A percentile compares a stretch with the other conserved stretches of the same genome.
phyloP scores from a whole-genome alignment of 495 filamentous ascomycete genomes.

The Ramalina intermedia region DNA sequence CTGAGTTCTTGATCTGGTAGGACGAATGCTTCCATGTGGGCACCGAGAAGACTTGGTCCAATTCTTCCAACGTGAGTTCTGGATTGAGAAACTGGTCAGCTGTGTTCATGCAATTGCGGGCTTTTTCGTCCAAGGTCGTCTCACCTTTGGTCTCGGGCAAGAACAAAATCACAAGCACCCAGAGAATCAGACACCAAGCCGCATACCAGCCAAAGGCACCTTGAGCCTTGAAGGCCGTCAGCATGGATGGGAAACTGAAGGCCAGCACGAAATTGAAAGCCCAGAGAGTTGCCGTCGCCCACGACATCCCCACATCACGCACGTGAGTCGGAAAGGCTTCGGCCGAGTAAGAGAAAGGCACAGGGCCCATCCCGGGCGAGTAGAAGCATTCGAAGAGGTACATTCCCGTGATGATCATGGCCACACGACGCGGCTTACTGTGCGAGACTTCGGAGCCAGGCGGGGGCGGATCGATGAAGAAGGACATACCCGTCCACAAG shows the following conservation, averaged over 20 bases:
- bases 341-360: slow-evolving; percentile 49
- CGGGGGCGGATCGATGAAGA: slow-evolving; percentile 46
- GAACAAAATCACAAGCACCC: slow-evolving; percentile 34
- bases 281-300: slow-evolving; percentile 55
- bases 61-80: slow-evolving; percentile 36
- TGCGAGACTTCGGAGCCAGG: slow-evolving; percentile 17
- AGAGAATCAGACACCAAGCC: slow-evolving; percentile 31
- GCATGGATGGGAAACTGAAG: slow-evolving; percentile 48
- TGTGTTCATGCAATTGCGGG: slow-evolving; percentile 1
- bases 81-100: not conserved
- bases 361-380: slow-evolving; percentile 47
- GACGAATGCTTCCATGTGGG: slow-evolving; percentile 32
- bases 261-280: slow-evolving; percentile 53
- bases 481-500: slow-evolving; percentile 67
- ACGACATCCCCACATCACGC: slow-evolving; percentile 51
- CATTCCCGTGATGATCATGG: slow-evolving; percentile 51
- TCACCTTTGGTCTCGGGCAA: slow-evolving; percentile 29
- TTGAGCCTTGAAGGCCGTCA: slow-evolving; percentile 35
- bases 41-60: slow-evolving; percentile 39
- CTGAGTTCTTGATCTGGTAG: slow-evolving; percentile 31
- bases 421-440: slow-evolving; percentile 26
- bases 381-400: slow-evolving; percentile 66
- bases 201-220: slow-evolving; percentile 50
- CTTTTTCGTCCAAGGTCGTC: slow-evolving; percentile 19
- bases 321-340: slow-evolving; percentile 67